phyloP scores from a whole-genome alignment of 345 rosid species.

The Litchi chinensis region DNA sequence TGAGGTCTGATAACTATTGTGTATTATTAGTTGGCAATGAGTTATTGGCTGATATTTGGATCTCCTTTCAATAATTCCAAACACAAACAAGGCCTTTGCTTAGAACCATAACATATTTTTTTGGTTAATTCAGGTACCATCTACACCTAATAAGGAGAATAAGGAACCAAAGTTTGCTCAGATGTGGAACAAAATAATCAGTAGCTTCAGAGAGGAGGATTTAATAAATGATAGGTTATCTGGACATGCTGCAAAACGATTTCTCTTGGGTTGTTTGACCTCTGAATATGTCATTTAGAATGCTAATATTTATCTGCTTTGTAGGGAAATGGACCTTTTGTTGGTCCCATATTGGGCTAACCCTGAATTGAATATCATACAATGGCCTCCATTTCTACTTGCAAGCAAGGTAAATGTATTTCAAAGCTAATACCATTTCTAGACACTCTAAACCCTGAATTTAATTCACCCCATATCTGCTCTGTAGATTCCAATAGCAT shows the following conservation, averaged over 20 bases:
- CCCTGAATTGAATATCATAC: slow-evolving; percentile 47
- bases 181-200: slow-evolving; percentile 63
- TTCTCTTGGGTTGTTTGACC: slow-evolving; percentile 4
- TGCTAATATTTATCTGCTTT: slow-evolving; percentile 3
- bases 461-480: slow-evolving; percentile 15
- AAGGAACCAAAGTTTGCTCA: slow-evolving; percentile 62
- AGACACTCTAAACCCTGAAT: slow-evolving; percentile 1
- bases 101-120: background rate
- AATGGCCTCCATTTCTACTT: slow-evolving; percentile 67
- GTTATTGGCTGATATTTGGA: background rate
- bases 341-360: slow-evolving; percentile 63
- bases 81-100: background rate
- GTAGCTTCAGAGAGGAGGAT: slow-evolving; percentile 63
- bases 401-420: slow-evolving; percentile 52
- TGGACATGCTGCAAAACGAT: background rate
- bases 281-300: slow-evolving; percentile 1
- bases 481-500: slow-evolving; percentile 58
- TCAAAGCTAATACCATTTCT: background rate
- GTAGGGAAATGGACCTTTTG: slow-evolving; percentile 59
- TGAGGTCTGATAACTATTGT: slow-evolving; percentile 35
- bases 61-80: background rate
- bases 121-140: slow-evolving; percentile 37
- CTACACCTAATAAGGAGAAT: slow-evolving; percentile 46
- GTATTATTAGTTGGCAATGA: slow-evolving; percentile 2
- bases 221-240: slow-evolving; percentile 49